phyloP scores from a whole-genome alignment of 202 grass and related monocot species.

The Thinopyrum obtusiflorum region DNA sequence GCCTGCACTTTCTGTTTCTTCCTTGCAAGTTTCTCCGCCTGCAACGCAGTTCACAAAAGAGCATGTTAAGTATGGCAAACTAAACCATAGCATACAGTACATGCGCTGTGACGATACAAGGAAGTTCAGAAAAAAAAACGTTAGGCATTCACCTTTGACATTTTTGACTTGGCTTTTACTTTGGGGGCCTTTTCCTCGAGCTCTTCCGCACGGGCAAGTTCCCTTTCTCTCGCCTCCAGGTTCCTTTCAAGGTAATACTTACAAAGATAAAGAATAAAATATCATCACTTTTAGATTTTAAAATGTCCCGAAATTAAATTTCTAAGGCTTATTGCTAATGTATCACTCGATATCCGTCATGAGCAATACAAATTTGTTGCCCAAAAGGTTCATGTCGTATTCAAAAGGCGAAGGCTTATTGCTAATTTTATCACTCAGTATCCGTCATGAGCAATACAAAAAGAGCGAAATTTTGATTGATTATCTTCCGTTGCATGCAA shows the following conservation, averaged over 20 bases:
- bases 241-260: conserved; percentile 99
- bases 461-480: not conserved
- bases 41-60: not conserved
- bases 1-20: conserved; percentile 94
- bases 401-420: not conserved
- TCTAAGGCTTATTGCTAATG: not conserved
- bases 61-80: conserved; percentile 27
- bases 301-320: not conserved
- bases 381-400: not conserved
- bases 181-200: conserved; percentile 84
- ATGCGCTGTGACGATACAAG: not conserved
- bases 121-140: not conserved
- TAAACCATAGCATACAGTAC: not conserved
- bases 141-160: conserved; percentile 73
- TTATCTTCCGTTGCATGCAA: not conserved
- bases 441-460: not conserved
- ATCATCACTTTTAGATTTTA: not conserved
- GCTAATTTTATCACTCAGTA: not conserved
- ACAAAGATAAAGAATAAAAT: conserved; percentile 28
- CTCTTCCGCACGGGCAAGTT: conserved; percentile 75
- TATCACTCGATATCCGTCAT: not conserved
- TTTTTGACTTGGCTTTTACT: conserved; percentile 95
- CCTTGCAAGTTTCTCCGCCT: conserved; percentile 84
- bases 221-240: conserved; percentile 84
- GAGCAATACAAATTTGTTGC: not conserved